Base-by-base conservation (phyloP, 139 green algal species). In the Ulvella scutata region DNA sequence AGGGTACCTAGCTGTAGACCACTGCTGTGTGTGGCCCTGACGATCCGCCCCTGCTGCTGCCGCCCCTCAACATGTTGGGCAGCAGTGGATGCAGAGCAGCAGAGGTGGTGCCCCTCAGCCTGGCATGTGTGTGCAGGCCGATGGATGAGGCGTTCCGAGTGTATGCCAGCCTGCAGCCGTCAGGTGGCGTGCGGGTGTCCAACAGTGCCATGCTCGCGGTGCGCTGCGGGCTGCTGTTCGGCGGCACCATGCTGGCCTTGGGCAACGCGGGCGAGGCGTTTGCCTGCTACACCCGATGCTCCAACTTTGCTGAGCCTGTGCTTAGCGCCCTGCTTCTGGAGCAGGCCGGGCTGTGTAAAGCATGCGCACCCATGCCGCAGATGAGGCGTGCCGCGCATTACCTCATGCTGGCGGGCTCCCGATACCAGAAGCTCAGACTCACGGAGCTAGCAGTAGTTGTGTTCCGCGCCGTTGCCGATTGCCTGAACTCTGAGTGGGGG, bases 241-340 rank as follows among this genome's bases (percentile, higher is more conserved):
- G 51, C 20, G 51, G 51, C n/a, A n/a, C 33, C 9, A 67, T 67
- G 51, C n/a, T 26, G 13, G 51, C 51, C 33, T n/a, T 67, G 6
- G 51, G 51, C n/a, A n/a, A 67, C n/a, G 33, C 33, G 51, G 51
- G 33, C 6, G 51, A 67, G 6, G 51, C 51, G 13, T 67, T 34
- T 67, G 51, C 51, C 6, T 67, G 51, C 51, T 67, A 67, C 51
- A 67, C 51, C 9, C 51, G 51, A 13, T n/a, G n/a, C 10, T 67
- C 51, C 51, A 67, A 67, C 51, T 67, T 67, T 67, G 51, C 51
- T 34, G 51, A 67, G 51, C 51, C 51, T 29, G 51, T 67, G n/a
- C 51, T 67, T 26, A 26, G 51, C 20, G 51, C 51, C 9, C 31
- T 67, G 51, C 17, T 67, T n/a, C 51, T 67, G 51, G 51, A 67